These are phyloP conservation scores for Patellifolia procumbens DNA, from an alignment of 179 eudicot species.

Conservation along the genomic window DNA sequence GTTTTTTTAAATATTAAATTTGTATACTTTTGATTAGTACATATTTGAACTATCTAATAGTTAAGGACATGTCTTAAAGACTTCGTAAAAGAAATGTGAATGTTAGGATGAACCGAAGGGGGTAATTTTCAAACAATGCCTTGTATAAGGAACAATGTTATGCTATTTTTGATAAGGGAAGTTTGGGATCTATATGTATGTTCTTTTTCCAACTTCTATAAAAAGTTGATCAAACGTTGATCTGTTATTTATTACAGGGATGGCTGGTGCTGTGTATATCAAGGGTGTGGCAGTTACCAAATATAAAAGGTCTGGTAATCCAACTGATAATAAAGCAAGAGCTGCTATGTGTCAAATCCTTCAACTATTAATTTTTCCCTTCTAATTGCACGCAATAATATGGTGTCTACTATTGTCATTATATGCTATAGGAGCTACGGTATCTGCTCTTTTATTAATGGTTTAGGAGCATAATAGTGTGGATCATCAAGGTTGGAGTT, in stretches of 20 bases:
- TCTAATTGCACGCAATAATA: not conserved
- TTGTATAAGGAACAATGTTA: slow-evolving; percentile 5
- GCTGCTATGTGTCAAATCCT: not conserved
- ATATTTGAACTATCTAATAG: not conserved
- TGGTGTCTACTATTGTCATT: slow-evolving; percentile 5
- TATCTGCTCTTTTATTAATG: not conserved
- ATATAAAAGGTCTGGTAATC: slow-evolving; percentile 63
- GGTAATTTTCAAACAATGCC: not conserved
- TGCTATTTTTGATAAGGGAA: no score
- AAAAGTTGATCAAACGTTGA: no score
- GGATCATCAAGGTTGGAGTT: not conserved
- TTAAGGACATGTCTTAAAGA: not conserved
- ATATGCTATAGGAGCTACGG: not conserved
- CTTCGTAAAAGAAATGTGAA: not conserved
- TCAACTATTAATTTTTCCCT: not conserved
- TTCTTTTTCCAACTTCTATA: not conserved
- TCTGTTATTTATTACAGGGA: slow-evolving; percentile 50
- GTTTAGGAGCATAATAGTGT: not conserved
- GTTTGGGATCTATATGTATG: not conserved
- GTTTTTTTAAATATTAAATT: not conserved
- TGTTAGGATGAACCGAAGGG: not conserved
- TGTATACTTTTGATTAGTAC: not conserved
- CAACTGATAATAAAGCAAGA: not conserved
- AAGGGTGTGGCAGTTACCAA: slow-evolving; percentile 89
- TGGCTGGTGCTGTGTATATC: slow-evolving; percentile 94